Percentiles rank a stretch among this genome's conserved stretches.
Conservation (phyloP, 805 yeast genomes). For the Candida krabiensis region DNA sequence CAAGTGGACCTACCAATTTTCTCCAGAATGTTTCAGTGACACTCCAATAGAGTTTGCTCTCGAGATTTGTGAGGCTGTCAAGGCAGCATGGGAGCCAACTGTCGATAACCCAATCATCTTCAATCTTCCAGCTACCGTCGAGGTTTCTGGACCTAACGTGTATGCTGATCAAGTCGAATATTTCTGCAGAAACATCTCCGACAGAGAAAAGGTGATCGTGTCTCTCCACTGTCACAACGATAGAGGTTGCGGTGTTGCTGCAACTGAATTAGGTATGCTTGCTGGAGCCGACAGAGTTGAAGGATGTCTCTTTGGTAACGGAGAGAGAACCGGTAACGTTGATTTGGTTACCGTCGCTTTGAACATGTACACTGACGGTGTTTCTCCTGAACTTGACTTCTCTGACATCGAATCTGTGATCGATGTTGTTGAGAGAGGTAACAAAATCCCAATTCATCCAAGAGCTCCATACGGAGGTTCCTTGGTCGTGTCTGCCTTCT, state of each 20-base stretch:
- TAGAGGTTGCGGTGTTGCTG: conserved; percentile 84
- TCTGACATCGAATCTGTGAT: conserved; percentile 66
- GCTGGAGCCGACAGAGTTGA: conserved; percentile 89
- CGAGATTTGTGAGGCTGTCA: conserved; percentile 78
- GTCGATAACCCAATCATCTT: conserved; percentile 71
- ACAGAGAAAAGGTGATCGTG: conserved; percentile 68
- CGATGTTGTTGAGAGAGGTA: conserved; percentile 71
- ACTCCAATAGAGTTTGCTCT: conserved; percentile 73
- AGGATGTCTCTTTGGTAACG: conserved; percentile 81
- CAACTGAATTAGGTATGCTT: conserved; percentile 69
- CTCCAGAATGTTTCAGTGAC: conserved; percentile 78
- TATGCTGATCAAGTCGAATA: conserved; percentile 83
- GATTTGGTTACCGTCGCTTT: conserved; percentile 74
- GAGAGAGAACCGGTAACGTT: conserved; percentile 85
- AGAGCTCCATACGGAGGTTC: conserved; percentile 84
- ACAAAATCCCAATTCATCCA: conserved; percentile 70
- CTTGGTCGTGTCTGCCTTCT: conserved; percentile 74
- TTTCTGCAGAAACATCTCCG: conserved; percentile 63
- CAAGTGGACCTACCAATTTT: conserved; percentile 69
- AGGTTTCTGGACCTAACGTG: conserved; percentile 71
- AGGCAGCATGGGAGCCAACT: conserved; percentile 78
- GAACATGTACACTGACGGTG: conserved; percentile 78
- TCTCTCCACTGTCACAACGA: conserved; percentile 79
- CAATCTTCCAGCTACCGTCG: conserved; percentile 81
- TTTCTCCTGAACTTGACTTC: conserved; percentile 68